These are phyloP conservation scores for Trypanosoma grayi DNA, from an alignment of 208 protist genomes.

Conservation along the genomic window DNA sequence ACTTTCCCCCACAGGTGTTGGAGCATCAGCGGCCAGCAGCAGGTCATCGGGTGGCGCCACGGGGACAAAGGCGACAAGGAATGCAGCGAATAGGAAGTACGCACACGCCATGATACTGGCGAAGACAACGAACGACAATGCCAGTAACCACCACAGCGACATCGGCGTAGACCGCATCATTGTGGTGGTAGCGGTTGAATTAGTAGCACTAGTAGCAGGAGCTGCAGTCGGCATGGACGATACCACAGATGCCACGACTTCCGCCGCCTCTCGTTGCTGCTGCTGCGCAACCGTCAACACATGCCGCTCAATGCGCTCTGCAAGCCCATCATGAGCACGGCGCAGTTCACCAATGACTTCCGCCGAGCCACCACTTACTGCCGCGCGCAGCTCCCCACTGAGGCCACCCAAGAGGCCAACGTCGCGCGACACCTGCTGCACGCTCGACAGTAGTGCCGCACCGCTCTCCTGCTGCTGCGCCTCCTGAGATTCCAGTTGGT, in stretches of 20 bases:
- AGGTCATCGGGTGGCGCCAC: conserved; percentile 19
- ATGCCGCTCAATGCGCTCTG: conserved; percentile 11
- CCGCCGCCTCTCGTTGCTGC: background rate
- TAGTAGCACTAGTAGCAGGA: background rate
- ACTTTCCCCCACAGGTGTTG: background rate
- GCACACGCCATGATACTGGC: conserved; percentile 39
- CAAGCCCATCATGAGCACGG: conserved; percentile 7
- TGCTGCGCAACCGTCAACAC: background rate
- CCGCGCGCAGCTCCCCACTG: conserved; percentile 10
- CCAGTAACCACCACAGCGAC: conserved; percentile 52
- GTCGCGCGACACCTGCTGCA: conserved; percentile 9
- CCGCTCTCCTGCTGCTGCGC: conserved; percentile 5
- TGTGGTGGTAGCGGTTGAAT: background rate
- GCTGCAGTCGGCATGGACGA: background rate
- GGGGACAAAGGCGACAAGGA: conserved; percentile 78
- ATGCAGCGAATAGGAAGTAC: conserved; percentile 70
- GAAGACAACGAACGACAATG: conserved; percentile 38
- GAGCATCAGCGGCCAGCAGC: background rate
- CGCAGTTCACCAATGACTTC: conserved; percentile 12
- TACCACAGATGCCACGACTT: background rate
- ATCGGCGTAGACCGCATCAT: conserved; percentile 1
- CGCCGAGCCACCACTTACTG: conserved; percentile 4
- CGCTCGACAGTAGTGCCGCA: conserved; percentile 7
- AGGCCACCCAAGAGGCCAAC: conserved; percentile 7
- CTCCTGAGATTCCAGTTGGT: background rate